Evolutionary conservation across 345 rosid species (phyloP).

Genomic region (Acer negundo): DNA sequence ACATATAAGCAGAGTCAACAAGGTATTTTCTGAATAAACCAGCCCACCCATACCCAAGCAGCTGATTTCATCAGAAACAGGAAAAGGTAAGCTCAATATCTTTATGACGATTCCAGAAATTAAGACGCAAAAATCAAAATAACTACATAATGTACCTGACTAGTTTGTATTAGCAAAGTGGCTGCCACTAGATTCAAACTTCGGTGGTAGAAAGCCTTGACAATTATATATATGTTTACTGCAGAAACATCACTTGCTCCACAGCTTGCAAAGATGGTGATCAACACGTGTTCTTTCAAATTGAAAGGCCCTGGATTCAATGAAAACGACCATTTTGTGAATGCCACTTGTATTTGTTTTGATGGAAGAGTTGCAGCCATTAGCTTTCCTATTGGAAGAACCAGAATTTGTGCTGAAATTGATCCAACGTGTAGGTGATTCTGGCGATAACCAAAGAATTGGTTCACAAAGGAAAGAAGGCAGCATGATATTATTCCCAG

Average conservation of each 20-base stretch:
- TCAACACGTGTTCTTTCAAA: conserved; percentile 54
- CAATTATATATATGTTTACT: conserved; percentile 32
- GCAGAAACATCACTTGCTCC: conserved; percentile 46
- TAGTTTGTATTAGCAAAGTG: neutral
- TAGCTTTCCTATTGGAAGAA: conserved; percentile 15
- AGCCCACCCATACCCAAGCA: conserved; percentile 90
- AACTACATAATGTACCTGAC: neutral
- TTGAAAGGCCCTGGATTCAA: conserved; percentile 64
- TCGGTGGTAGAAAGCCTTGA: neutral
- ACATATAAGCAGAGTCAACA: conserved; percentile 83
- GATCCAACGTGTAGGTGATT: neutral
- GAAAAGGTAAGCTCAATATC: neutral
- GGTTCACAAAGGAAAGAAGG: neutral
- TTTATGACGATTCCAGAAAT: neutral
- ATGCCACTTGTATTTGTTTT: conserved; percentile 25
- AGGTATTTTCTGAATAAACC: conserved; percentile 67
- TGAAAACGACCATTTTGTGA: conserved; percentile 43
- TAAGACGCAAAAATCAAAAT: neutral
- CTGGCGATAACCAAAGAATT: conserved; percentile 5
- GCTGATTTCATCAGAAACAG: conserved; percentile 34
- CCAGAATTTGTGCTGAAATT: neutral
- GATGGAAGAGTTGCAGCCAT: conserved; percentile 42
- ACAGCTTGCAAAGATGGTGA: conserved; percentile 54
- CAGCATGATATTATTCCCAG: conserved; percentile 4
- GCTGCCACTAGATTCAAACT: neutral